Evolutionary conservation across 2,329 filamentous ascomycete species (phyloP).

Genomic region (Aspergillus pseudotamarii): DNA sequence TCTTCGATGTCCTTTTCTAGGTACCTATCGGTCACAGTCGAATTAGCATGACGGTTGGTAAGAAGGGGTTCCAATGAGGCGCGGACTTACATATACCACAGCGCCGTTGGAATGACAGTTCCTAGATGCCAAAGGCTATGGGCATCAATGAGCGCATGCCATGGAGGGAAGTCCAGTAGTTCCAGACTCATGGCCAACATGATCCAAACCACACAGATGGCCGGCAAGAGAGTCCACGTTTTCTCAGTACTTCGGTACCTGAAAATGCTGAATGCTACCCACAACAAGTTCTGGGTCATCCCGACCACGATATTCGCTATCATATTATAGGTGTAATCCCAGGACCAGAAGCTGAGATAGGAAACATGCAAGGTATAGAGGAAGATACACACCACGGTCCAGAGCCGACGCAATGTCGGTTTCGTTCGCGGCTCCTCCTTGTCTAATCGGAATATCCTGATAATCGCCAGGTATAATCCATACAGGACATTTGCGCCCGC

Average conservation of each 20-base stretch:
- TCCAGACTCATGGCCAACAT: slow-evolving; percentile 94
- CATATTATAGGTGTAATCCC: slow-evolving; percentile 99
- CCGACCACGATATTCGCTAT: slow-evolving; percentile 85
- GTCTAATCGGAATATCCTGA: slow-evolving; percentile 84
- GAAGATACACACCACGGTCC: slow-evolving; percentile 72
- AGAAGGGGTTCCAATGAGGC: not conserved
- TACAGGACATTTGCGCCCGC: slow-evolving; percentile 90
- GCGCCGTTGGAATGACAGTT: slow-evolving; percentile 81
- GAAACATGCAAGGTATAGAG: slow-evolving; percentile 77
- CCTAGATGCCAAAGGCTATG: slow-evolving; percentile 96
- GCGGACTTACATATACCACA: slow-evolving; percentile 86
- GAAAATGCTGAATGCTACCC: slow-evolving; percentile 79
- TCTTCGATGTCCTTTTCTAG: slow-evolving; percentile 82
- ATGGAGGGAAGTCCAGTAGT: slow-evolving; percentile 88
- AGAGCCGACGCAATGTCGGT: slow-evolving; percentile 65
- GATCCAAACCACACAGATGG: slow-evolving; percentile 88
- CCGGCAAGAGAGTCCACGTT: slow-evolving; percentile 85
- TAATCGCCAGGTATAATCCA: slow-evolving; percentile 80
- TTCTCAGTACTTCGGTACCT: slow-evolving; percentile 69
- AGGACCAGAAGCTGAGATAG: slow-evolving; percentile 82
- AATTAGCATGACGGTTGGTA: slow-evolving; percentile 29
- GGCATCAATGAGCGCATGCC: slow-evolving; percentile 81
- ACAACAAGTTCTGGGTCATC: slow-evolving; percentile 77
- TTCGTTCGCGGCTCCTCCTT: slow-evolving; percentile 51
- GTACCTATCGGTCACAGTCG: slow-evolving; percentile 61